Percentiles rank a stretch among this genome's conserved stretches.
Evolutionary conservation across 371 early-diverging fungal species (phyloP).

Genomic region (Mortierella sp.): DNA sequence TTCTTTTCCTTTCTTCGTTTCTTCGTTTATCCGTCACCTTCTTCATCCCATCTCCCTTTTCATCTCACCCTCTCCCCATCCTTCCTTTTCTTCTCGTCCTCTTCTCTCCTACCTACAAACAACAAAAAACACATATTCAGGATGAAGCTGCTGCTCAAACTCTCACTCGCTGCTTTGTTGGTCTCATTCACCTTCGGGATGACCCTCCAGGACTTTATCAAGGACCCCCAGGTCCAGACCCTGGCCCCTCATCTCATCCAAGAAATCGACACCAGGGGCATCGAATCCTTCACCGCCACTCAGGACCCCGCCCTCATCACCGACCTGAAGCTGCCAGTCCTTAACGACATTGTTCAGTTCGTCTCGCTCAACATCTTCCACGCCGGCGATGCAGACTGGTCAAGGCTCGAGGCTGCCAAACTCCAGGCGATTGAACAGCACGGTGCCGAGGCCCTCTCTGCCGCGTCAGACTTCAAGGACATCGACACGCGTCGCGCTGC

Average conservation of each 20-base stretch:
- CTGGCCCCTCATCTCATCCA: conserved; percentile 41
- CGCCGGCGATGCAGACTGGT: conserved; percentile 43
- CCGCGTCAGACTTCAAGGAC: conserved; percentile 21
- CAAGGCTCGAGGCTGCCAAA: conserved; percentile 41
- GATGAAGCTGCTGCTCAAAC: conserved; percentile 48
- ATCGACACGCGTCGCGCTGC: conserved; percentile 32
- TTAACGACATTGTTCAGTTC: conserved; percentile 41
- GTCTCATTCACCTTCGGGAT: conserved; percentile 25
- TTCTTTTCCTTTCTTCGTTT: neutral
- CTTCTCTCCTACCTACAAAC: no score
- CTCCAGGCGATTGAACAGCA: conserved; percentile 36
- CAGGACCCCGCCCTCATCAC: conserved; percentile 16
- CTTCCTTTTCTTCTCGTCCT: neutral
- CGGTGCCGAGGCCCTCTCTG: conserved; percentile 31
- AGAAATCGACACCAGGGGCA: conserved; percentile 31
- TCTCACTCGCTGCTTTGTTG: conserved; percentile 40
- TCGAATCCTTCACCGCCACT: conserved; percentile 14
- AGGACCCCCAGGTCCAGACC: conserved; percentile 19
- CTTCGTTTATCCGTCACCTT: neutral
- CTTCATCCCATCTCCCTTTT: neutral
- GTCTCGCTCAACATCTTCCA: conserved; percentile 37
- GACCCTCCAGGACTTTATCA: conserved; percentile 31
- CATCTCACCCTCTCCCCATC: neutral
- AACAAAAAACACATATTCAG: neutral
- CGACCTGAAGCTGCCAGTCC: conserved; percentile 22